Evolutionary conservation across 345 rosid genomes (phyloP).

Genomic region (thale cress (Arabidopsis thaliana)): DNA sequence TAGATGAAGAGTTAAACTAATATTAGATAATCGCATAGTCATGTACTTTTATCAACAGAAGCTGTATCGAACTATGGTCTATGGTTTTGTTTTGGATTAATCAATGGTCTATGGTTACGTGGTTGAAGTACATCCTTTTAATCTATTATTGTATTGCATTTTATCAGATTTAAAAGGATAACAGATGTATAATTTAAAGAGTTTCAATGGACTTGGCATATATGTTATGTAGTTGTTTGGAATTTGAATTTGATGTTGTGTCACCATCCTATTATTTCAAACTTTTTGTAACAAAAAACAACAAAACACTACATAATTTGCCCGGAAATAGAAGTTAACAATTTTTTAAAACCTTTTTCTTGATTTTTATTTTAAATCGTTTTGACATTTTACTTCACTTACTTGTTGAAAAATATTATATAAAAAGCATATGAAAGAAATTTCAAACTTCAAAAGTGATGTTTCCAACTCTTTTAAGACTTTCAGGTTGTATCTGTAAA

Average conservation of each 20-base stretch:
- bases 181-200: constrained; percentile 5
- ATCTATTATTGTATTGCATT: neutral
- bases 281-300: neutral
- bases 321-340: neutral
- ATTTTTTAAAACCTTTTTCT: neutral
- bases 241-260: neutral
- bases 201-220: neutral
- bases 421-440: neutral
- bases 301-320: neutral
- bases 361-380: no score
- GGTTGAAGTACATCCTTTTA: constrained; percentile 18
- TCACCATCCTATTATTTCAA: neutral
- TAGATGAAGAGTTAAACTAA: constrained; percentile 8
- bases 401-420: no score
- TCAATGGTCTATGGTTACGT: constrained; percentile 13
- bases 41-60: neutral
- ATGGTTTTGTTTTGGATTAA: neutral
- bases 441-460: neutral
- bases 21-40: constrained; percentile 4
- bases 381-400: no score
- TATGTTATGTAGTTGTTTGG: neutral
- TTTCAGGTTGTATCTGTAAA: neutral
- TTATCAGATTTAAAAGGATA: neutral
- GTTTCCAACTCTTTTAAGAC: neutral
- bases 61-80: constrained; percentile 24